Base-by-base conservation (phyloP, 192 early-diverging fungal genomes). In the Umbelopsis sp. region DNA sequence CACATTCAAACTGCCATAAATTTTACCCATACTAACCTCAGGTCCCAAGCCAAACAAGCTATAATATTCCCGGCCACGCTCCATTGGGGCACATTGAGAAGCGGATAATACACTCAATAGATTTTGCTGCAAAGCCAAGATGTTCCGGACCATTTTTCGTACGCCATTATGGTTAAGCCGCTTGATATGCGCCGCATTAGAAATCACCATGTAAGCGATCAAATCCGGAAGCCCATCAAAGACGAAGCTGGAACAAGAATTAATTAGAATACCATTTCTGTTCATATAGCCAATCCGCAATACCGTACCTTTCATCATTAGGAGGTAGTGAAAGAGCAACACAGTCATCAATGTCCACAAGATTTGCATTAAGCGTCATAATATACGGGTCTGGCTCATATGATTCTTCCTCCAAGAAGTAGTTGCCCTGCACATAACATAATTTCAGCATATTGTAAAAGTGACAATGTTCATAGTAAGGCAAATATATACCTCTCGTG, bases 351-450 rank as follows among this genome's bases (percentile, higher is more conserved):
- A 89, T 81, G 14, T 86, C 82, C 22, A 91, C 85, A 21, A 97
- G 74, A 50, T 96, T 93, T 49, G 88, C 75, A 71, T 96, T 98
- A 21, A 97, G 86, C 22, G 85, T 75, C 66, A 91, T 86, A 36
- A 98, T 89, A 80, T 95, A 97, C 41, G 90, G 89, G 74, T 98
- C 96, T 3, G 95, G 95, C 66, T 97, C 96, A 31, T 77, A 77
- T 2, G 91, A 80, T 38, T 93, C 90, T 50, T 87, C 87, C n/a
- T 93, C 91, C 34, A 96, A 77, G 41, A 79, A 71, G 71, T 96
- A 97, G 74, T 86, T 90, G 51, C 96, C 96, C 86, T 92, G 68
- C 8, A 47, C 41, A n/a, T 21, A 72, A 38, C 14, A 21, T 17
- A 36, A 1, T 16, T 1, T 56, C 26, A 56, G 53, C 31, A 45